Conservation (phyloP, 495 filamentous ascomycete genomes). For the Corynascus novoguineensis region DNA sequence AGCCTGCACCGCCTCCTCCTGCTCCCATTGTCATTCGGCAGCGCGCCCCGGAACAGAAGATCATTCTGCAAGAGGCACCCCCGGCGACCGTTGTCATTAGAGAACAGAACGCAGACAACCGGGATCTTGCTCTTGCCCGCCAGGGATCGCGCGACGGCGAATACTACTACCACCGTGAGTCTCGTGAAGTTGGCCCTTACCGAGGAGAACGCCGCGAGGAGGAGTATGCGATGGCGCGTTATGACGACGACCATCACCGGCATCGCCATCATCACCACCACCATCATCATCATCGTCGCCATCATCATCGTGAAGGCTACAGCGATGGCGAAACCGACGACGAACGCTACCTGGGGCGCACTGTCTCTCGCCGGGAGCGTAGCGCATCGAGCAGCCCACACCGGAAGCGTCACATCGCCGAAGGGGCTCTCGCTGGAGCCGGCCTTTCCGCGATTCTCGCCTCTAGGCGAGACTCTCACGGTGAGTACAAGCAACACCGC, state of each 20-base stretch:
- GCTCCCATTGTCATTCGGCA: slow-evolving; percentile 65
- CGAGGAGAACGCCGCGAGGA: slow-evolving; percentile 55
- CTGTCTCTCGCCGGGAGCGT: slow-evolving; percentile 44
- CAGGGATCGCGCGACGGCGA: slow-evolving; percentile 52
- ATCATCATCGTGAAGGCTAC: slow-evolving; percentile 29
- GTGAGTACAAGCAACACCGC: slow-evolving; percentile 54
- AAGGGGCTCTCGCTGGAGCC: slow-evolving; percentile 75
- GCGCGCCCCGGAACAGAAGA: slow-evolving; percentile 54
- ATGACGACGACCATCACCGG: slow-evolving; percentile 38
- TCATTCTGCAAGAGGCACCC: slow-evolving; percentile 71
- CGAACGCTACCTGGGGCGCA: slow-evolving; percentile 42
- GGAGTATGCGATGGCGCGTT: slow-evolving; percentile 41
- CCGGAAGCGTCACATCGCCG: slow-evolving; percentile 74
- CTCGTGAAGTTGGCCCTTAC: slow-evolving; percentile 46
- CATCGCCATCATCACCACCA: slow-evolving; percentile 50
- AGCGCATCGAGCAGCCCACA: slow-evolving; percentile 40
- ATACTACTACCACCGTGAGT: slow-evolving; percentile 48
- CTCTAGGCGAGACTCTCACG: slow-evolving; percentile 58
- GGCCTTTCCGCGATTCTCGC: slow-evolving; percentile 69
- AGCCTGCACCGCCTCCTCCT: slow-evolving; percentile 44
- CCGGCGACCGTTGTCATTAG: slow-evolving; percentile 61
- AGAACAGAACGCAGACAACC: slow-evolving; percentile 48
- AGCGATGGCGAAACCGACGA: slow-evolving; percentile 51
- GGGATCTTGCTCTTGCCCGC: slow-evolving; percentile 46
- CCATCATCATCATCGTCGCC: slow-evolving; percentile 33